Base-by-base conservation (phyloP, 2,329 filamentous ascomycete species). In the Talaromyces islandicus region DNA sequence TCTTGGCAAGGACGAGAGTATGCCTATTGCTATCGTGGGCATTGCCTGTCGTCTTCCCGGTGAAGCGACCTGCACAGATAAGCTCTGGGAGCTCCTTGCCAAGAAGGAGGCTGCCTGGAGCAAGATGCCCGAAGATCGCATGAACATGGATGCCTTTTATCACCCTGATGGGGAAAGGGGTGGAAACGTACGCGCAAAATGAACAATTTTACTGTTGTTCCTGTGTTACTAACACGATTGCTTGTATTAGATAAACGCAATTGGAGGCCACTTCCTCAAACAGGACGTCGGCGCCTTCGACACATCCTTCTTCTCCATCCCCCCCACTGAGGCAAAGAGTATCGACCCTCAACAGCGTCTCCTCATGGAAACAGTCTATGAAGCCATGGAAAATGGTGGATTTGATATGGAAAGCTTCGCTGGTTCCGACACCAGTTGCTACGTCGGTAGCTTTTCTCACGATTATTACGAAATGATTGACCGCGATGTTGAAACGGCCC, bases 341-440 rank as follows among this genome's bases (percentile, higher is more conserved):
- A 58, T 58, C 29, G 56, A 58, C 46, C 56, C 56, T 19, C 56
- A 58, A 11, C 56, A 58, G 43, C 0, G 76, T 74, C 41, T 46
- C 19, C 41, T 46, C 41, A 46, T 46, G 41, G 41, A 46, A 12
- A n/a, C 17, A n/a, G 41, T 77, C 0, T 81, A 79, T 63, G 73
- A 81, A 51, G 72, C 73, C 14, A 63, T 64, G 50, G 70, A 63
- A 32, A 50, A 55, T 32, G 65, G 63, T 19, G 65, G 65, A 19
- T 46, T 64, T 14, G 60, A 50, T 58, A 59, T 64, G 46, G 61
- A 63, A 35, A 54, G 51, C 11, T 19, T 72, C 2, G 54, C 30
- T 41, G 70, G 69, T 10, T 66, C 65, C 19, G 21, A 60, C 24
- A 72, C 69, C 17, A 62, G 62, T 14, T 68, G 69, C n/a, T 71